Evolutionary conservation across 768 basidiomycete genomes (phyloP).

Genomic region (Suillus subluteus): DNA sequence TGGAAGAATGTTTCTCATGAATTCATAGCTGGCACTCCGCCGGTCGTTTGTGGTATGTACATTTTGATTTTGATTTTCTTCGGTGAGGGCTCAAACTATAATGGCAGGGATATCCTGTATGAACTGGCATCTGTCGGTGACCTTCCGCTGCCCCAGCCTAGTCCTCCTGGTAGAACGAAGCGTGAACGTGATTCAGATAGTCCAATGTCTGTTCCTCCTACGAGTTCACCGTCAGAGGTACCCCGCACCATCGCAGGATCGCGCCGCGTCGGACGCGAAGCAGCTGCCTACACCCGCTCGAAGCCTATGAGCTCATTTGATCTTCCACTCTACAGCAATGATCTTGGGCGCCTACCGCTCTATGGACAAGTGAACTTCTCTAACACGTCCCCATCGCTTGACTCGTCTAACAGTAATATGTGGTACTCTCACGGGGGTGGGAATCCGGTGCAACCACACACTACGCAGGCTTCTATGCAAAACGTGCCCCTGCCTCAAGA

Average conservation of each 20-base stretch:
- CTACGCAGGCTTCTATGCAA: conserved; percentile 5
- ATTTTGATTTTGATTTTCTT: background rate
- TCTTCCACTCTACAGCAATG: conserved; percentile 60
- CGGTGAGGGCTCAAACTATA: background rate
- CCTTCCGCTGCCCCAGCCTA: conserved; percentile 63
- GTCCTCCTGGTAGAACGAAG: conserved; percentile 56
- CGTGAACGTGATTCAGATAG: conserved; percentile 66
- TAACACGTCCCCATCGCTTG: conserved; percentile 9
- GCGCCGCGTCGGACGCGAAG: conserved; percentile 37
- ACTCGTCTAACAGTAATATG: conserved; percentile 15
- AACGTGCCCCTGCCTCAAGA: background rate
- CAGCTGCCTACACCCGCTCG: conserved; percentile 15
- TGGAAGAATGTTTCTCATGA: conserved; percentile 1
- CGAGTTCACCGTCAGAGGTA: conserved; percentile 18
- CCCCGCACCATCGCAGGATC: conserved; percentile 37
- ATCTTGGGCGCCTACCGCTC: conserved; percentile 58
- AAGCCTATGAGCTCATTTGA: conserved; percentile 28
- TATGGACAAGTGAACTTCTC: conserved; percentile 35
- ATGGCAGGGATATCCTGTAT: conserved; percentile 67
- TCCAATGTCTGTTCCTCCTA: conserved; percentile 29
- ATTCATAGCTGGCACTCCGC: conserved; percentile 48
- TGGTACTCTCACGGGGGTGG: conserved; percentile 26
- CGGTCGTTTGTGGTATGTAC: conserved; percentile 51
- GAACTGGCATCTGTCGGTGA: conserved; percentile 75
- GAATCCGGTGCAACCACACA: conserved; percentile 6